phyloP scores from a whole-genome alignment of 306 rosid species.

The Lithocarpus polystachyus region DNA sequence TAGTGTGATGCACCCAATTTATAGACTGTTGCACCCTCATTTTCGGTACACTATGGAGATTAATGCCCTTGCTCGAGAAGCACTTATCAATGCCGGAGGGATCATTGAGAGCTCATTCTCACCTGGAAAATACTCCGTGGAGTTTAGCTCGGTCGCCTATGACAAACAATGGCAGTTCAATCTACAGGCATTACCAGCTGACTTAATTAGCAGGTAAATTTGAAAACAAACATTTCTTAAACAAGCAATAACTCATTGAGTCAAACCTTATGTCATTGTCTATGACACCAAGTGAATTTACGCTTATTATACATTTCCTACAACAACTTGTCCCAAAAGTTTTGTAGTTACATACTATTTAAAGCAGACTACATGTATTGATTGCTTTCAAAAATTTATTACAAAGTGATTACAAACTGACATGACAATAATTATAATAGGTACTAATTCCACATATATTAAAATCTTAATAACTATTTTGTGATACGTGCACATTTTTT shows the following conservation, averaged over 20 bases:
- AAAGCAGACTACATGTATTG: too few species aligned
- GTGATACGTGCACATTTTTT: too few species aligned
- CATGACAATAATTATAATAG: too few species aligned
- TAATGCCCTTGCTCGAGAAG: constrained; percentile 71
- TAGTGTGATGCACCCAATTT: constrained; percentile 83
- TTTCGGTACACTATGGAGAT: constrained; percentile 91
- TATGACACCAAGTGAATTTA: too few species aligned
- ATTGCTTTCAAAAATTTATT: too few species aligned
- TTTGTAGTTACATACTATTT: too few species aligned
- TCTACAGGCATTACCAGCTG: constrained; percentile 64
- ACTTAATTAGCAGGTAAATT: constrained; percentile 52
- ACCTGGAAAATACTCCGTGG: constrained; percentile 47
- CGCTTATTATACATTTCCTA: too few species aligned
- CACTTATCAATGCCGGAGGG: constrained; percentile 60
- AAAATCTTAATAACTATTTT: too few species aligned
- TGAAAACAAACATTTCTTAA: not conserved
- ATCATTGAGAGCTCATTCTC: constrained; percentile 52
- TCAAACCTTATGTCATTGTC: too few species aligned
- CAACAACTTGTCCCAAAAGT: too few species aligned
- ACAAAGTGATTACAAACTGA: too few species aligned
- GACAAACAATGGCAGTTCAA: constrained; percentile 67
- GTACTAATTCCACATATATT: too few species aligned
- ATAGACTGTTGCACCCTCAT: constrained; percentile 74
- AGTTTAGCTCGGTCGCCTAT: constrained; percentile 58
- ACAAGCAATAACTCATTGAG: not conserved